These are phyloP conservation scores for Pseudotulostoma volvatum DNA, from an alignment of 495 filamentous ascomycete species.

Conservation along the genomic window DNA sequence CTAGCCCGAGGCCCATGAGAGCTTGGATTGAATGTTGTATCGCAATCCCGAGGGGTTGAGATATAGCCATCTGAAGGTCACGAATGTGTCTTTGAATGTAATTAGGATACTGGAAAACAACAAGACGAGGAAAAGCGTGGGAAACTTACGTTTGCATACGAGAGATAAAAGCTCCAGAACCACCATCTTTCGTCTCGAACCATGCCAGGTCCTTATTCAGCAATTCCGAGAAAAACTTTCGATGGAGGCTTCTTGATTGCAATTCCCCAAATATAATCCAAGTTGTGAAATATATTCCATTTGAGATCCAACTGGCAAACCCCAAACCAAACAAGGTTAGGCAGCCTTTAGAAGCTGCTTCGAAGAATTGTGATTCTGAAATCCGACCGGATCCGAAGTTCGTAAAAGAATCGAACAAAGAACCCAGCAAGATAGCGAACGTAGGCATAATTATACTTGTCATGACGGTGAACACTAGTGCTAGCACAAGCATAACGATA, in stretches of 20 bases:
- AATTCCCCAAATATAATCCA: constrained; percentile 72
- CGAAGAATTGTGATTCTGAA: constrained; percentile 30
- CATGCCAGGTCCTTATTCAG: constrained; percentile 60
- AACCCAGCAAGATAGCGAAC: constrained; percentile 56
- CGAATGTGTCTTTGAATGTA: constrained; percentile 45
- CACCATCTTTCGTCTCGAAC: constrained; percentile 62
- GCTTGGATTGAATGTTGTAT: constrained; percentile 44
- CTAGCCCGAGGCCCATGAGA: constrained; percentile 46
- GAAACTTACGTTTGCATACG: constrained; percentile 55
- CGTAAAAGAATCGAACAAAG: constrained; percentile 56
- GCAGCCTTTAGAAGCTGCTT: constrained; percentile 39
- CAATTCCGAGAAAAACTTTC: constrained; percentile 47
- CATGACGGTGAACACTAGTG: constrained; percentile 38
- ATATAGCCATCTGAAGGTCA: constrained; percentile 67
- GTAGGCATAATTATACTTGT: constrained; percentile 46
- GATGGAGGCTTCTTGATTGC: constrained; percentile 50
- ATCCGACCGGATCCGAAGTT: constrained; percentile 43
- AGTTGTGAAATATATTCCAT: constrained; percentile 42
- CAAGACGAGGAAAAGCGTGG: background rate
- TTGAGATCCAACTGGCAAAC: constrained; percentile 43
- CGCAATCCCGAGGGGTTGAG: constrained; percentile 58
- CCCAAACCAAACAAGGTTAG: constrained; percentile 45
- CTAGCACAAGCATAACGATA: constrained; percentile 31
- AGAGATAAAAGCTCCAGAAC: constrained; percentile 53
- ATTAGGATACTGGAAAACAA: background rate